Evolutionary conservation across 177 flowering plant genomes (phyloP).

Genomic region (Vitis hybrid): DNA sequence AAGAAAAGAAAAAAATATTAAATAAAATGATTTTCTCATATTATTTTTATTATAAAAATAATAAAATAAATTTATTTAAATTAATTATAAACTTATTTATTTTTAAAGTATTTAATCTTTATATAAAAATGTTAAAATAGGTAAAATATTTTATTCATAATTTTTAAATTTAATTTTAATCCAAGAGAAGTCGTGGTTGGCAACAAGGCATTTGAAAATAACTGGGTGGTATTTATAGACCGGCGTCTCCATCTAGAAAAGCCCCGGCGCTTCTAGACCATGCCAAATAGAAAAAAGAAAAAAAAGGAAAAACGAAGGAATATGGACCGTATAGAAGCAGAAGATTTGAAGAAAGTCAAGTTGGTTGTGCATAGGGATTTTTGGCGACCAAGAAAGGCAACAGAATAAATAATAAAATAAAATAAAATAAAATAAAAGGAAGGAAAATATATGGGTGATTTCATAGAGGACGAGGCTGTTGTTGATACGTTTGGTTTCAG

Average conservation of each 20-base stretch:
- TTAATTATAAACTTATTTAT: too few relatives aligned
- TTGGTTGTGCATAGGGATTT: neutral
- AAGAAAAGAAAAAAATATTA: too few relatives aligned
- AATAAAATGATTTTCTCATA: too few relatives aligned
- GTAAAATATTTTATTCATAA: too few relatives aligned
- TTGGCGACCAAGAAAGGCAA: neutral
- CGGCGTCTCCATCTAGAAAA: neutral
- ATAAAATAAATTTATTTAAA: too few relatives aligned
- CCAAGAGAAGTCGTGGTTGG: too few relatives aligned
- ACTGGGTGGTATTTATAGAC: neutral
- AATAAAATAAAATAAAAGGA: neutral
- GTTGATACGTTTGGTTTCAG: constrained; percentile 30
- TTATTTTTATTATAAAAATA: too few relatives aligned
- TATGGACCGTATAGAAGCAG: neutral
- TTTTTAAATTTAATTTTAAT: too few relatives aligned
- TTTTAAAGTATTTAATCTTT: too few relatives aligned
- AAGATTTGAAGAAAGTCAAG: neutral
- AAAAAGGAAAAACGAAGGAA: too few relatives aligned
- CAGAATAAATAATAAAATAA: neutral
- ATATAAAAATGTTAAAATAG: too few relatives aligned
- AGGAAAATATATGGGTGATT: neutral
- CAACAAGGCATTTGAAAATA: neutral
- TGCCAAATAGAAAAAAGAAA: neutral
- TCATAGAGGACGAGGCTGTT: constrained; percentile 11
- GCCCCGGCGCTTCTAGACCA: neutral